Evolutionary conservation across 1,139 yeast species (phyloP).

Genomic region (Suhomyces bokatorum): DNA sequence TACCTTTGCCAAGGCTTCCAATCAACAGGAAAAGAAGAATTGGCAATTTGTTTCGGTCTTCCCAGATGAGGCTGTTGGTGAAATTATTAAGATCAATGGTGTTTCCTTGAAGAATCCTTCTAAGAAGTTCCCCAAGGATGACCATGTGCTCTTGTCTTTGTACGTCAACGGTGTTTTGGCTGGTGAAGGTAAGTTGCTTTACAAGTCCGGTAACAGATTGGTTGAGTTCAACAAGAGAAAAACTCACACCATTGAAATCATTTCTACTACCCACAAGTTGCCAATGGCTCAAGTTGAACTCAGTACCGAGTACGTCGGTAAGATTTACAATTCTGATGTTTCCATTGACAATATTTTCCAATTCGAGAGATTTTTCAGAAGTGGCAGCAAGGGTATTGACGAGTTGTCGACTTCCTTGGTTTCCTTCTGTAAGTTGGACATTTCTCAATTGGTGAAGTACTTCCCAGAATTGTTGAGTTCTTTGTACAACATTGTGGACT

Average conservation of each 20-base stretch:
- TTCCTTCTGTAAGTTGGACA: conserved; percentile 45
- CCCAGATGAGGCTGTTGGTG: conserved; percentile 75
- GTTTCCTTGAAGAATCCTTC: conserved; percentile 40
- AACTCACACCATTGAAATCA: conserved; percentile 37
- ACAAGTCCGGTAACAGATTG: conserved; percentile 42
- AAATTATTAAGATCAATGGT: conserved; percentile 60
- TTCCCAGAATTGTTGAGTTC: conserved; percentile 53
- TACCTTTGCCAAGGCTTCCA: conserved; percentile 66
- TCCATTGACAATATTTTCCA: conserved; percentile 59
- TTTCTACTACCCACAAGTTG: conserved; percentile 33
- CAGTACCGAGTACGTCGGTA: conserved; percentile 70
- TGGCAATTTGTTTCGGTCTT: conserved; percentile 83
- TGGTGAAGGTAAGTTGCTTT: conserved; percentile 54
- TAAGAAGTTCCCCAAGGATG: conserved; percentile 46
- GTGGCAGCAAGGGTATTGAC: conserved; percentile 45
- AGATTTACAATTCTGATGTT: conserved; percentile 59
- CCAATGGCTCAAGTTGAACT: conserved; percentile 57
- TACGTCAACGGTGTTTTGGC: conserved; percentile 62
- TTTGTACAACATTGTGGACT: conserved; percentile 43
- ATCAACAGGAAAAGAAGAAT: conserved; percentile 50
- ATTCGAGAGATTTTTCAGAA: conserved; percentile 51
- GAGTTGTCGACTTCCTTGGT: conserved; percentile 44
- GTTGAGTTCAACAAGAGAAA: conserved; percentile 44
- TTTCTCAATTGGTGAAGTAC: conserved; percentile 50
- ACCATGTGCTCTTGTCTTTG: conserved; percentile 57